Percentiles rank a stretch among this genome's conserved stretches.
Conservation (phyloP, 176 grass and related monocot species). For the Elaeis guineensis region DNA sequence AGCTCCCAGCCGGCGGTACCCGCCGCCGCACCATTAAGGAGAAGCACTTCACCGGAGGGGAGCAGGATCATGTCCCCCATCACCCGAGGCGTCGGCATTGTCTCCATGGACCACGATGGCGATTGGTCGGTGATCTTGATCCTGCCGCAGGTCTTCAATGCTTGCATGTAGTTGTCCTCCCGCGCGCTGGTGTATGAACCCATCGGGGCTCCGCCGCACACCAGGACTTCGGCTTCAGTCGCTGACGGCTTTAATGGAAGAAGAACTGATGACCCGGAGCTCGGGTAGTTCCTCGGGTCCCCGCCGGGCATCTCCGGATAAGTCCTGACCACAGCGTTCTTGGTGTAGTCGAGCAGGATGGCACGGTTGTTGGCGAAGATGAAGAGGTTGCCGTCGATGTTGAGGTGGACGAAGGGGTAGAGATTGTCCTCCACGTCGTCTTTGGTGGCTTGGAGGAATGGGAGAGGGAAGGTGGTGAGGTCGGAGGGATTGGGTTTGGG, state of each 20-base stretch:
- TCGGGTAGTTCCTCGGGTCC: constrained; percentile 75
- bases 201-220: constrained; percentile 60
- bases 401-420: constrained; percentile 75
- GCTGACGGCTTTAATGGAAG: constrained; percentile 52
- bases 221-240: constrained; percentile 56
- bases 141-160: constrained; percentile 58
- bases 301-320: constrained; percentile 45
- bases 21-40: constrained; percentile 59
- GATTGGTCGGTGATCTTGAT: constrained; percentile 62
- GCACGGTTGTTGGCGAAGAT: constrained; percentile 76
- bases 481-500: constrained; percentile 31
- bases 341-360: constrained; percentile 56
- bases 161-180: constrained; percentile 12
- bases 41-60: constrained; percentile 52
- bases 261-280: constrained; percentile 64
- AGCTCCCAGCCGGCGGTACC: constrained; percentile 68
- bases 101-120: constrained; percentile 54
- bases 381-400: constrained; percentile 80
- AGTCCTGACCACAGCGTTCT: constrained; percentile 39
- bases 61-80: constrained; percentile 86
- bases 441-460: constrained; percentile 32
- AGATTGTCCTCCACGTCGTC: constrained; percentile 80
- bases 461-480: constrained; percentile 17
- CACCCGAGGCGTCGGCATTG: constrained; percentile 71
- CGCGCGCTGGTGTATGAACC: constrained; percentile 45